Percentiles rank a stretch among this genome's conserved stretches.
These are phyloP conservation scores for Colletotrichum costaricense DNA, from an alignment of 2,329 filamentous ascomycete species.

Conservation along the genomic window DNA sequence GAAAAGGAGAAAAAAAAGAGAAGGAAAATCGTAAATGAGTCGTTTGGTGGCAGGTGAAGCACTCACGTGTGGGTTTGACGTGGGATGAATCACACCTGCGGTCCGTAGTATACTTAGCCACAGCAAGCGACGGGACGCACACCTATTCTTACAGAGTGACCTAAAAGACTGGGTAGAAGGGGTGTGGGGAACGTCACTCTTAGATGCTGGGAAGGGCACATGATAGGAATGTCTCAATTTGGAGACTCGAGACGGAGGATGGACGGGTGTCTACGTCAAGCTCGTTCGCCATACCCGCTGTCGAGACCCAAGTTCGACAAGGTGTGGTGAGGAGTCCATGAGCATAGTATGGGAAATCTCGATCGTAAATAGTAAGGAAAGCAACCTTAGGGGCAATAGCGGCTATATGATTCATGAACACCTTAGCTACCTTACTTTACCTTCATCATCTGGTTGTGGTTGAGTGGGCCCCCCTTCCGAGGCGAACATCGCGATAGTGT, in stretches of 20 bases:
- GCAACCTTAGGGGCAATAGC: background rate
- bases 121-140: background rate
- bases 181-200: background rate
- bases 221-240: conserved; percentile 24
- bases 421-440: background rate
- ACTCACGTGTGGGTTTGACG: conserved; percentile 15
- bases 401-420: background rate
- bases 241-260: conserved; percentile 9
- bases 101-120: background rate
- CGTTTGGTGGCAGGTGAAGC: conserved; percentile 15
- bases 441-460: background rate
- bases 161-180: background rate
- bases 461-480: background rate
- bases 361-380: background rate
- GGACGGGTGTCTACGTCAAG: conserved; percentile 10
- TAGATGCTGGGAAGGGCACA: conserved; percentile 2
- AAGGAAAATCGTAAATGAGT: background rate
- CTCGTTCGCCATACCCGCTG: background rate
- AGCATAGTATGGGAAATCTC: background rate
- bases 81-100: conserved; percentile 2
- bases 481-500: background rate
- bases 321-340: background rate
- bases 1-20: background rate
- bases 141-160: background rate
- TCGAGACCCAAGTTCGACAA: background rate